These are phyloP conservation scores for Penicillium argentinense DNA, from an alignment of 495 filamentous ascomycete species.

Conservation along the genomic window DNA sequence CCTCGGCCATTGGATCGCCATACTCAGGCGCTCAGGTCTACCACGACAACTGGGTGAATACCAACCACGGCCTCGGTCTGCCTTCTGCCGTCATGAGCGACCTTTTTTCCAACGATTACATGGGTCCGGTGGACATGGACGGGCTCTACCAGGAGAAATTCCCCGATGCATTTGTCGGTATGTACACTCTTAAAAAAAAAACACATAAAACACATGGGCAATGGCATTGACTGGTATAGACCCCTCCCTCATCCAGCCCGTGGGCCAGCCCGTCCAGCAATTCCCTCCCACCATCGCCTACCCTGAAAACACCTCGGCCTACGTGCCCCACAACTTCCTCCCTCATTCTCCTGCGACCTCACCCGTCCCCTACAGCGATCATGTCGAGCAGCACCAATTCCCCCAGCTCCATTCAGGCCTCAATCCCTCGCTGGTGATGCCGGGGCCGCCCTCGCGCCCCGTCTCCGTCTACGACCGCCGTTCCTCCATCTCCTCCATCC, in stretches of 20 bases:
- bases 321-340: conserved; percentile 26
- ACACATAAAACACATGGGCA: too few species aligned
- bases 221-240: conserved; percentile 41
- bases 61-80: conserved; percentile 61
- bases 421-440: conserved; percentile 38
- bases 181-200: too few species aligned
- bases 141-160: conserved; percentile 58
- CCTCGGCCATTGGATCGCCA: conserved; percentile 81
- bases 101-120: conserved; percentile 53
- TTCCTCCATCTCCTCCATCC: conserved; percentile 56
- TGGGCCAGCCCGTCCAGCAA: conserved; percentile 24
- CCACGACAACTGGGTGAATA: conserved; percentile 61
- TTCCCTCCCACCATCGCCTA: conserved; percentile 37
- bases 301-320: conserved; percentile 28
- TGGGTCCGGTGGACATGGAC: conserved; percentile 36
- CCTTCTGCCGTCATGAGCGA: conserved; percentile 67
- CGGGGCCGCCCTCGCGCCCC: conserved; percentile 35
- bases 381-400: conserved; percentile 25
- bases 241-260: conserved; percentile 59
- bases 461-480: conserved; percentile 45
- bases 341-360: conserved; percentile 38
- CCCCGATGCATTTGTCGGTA: conserved; percentile 72
- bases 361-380: conserved; percentile 30
- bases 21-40: conserved; percentile 64
- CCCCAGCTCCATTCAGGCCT: conserved; percentile 28